Percentiles rank a stretch among this genome's conserved stretches.
These are phyloP conservation scores for Chaetothyriales sp. DNA, from an alignment of 2,329 filamentous ascomycete genomes.

Conservation along the genomic window DNA sequence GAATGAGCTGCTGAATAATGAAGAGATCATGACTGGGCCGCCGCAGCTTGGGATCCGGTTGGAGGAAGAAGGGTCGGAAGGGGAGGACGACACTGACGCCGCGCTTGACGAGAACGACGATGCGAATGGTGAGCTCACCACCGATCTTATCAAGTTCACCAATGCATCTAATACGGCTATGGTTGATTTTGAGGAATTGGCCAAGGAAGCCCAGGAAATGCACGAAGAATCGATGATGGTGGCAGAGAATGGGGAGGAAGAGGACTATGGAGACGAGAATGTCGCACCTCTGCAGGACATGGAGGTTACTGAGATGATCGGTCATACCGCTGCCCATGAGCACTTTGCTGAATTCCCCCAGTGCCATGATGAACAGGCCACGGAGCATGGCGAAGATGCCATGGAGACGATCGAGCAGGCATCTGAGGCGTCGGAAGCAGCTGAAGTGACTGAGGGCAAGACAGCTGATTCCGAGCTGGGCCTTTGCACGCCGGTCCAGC, in stretches of 20 bases:
- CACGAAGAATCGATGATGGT: constrained; percentile 3
- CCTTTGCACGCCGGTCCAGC: constrained; percentile 38
- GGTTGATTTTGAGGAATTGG: constrained; percentile 14
- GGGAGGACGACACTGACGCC: constrained; percentile 21
- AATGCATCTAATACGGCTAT: constrained; percentile 14
- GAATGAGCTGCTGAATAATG: background rate
- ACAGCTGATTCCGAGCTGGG: background rate
- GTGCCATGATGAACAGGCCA: background rate
- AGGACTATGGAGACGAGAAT: constrained; percentile 55
- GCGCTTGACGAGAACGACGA: constrained; percentile 12
- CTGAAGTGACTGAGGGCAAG: background rate
- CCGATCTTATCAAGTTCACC: constrained; percentile 13
- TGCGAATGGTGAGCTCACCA: constrained; percentile 8
- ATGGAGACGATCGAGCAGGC: background rate
- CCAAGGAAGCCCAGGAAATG: constrained; percentile 10
- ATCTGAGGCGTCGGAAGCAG: background rate
- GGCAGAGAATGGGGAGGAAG: constrained; percentile 25
- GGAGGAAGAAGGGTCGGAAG: constrained; percentile 3
- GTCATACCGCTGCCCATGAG: background rate
- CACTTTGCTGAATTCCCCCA: constrained; percentile 1
- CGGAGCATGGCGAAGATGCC: background rate
- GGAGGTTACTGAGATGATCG: background rate
- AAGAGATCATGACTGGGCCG: background rate
- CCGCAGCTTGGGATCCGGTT: constrained; percentile 7
- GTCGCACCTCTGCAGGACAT: constrained; percentile 17